Evolutionary conservation across 768 basidiomycete species (phyloP), one percentile per base, ranked within the genome.

Genomic region (Mycena crocata): DNA sequence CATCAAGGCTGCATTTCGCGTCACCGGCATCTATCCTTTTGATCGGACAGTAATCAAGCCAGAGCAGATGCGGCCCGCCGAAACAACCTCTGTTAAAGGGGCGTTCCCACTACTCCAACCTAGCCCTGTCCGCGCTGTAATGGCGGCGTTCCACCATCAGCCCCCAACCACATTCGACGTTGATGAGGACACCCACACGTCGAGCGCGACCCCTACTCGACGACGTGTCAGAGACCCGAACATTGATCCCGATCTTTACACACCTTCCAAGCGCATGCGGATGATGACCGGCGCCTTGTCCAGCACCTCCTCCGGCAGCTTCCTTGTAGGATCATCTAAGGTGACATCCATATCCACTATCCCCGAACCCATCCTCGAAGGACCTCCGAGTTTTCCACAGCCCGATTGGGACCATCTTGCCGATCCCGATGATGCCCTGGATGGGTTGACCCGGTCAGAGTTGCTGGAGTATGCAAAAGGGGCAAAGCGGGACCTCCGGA

Each of bases 21-120:
- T 57, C 4, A 77, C 74, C 8, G 70, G 75, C 12, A 66, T 77
- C 57, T 57, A 68, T 42, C 75, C 72, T 1, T 77, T 73, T 54
- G 58, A 78, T 55, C 73, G 46, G 15, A 45, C 56, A 44, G 64
- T 72, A 39, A 74, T 77, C 59, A 67, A 51, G 24, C 49, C 68
- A 10, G 44, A 51, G 28, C 72, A 72, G 57, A 72, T 74, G 68
- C 72, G 69, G 54, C 76, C 77, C 4, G 74, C 70, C 52, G 70
- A 73, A 51, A 58, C 67, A 23, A 71, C 70, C 13, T 77, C 71
- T 12, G 59, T 28, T 17, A 46, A 58, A 14, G 57, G 13, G 17
- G 40, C 15, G 40, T 40, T 40, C 55, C 72, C 71, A 5, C 60
- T 68, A 15, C 63, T 45, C 26, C 67, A 73, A 28, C 35, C 64